A percentile compares a stretch with the other conserved stretches of the same genome.
Conservation (phyloP, 192 early-diverging fungal species). For the Gigaspora rosea region DNA sequence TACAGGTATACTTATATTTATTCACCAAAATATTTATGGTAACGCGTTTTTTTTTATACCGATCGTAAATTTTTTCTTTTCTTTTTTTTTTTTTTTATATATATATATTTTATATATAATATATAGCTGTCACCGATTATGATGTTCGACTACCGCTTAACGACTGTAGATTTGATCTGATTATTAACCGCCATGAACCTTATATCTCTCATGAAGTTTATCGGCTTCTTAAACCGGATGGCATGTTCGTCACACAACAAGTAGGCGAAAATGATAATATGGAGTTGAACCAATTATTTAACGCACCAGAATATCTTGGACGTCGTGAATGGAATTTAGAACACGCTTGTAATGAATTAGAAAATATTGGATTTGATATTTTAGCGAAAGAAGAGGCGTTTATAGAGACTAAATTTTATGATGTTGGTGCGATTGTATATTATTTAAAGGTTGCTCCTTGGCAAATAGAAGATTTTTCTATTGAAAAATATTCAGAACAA, state of each 20-base stretch:
- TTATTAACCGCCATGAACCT: slow-evolving; percentile 35
- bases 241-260: slow-evolving; percentile 38
- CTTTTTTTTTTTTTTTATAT: not conserved
- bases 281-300: slow-evolving; percentile 33
- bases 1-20: not conserved
- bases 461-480: slow-evolving; percentile 36
- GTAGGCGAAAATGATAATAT: slow-evolving; percentile 35
- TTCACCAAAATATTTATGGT: not conserved
- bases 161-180: slow-evolving; percentile 37
- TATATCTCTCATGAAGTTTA: slow-evolving; percentile 30
- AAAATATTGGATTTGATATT: slow-evolving; percentile 31
- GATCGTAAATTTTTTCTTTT: not conserved
- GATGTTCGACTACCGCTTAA: slow-evolving; percentile 33
- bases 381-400: slow-evolving; percentile 19
- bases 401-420: slow-evolving; percentile 36
- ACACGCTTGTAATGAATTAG: slow-evolving; percentile 19
- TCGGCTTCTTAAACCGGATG: slow-evolving; percentile 32
- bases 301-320: slow-evolving; percentile 28
- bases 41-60: not conserved
- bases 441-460: slow-evolving; percentile 37
- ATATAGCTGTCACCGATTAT: slow-evolving; percentile 22
- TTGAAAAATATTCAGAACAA: slow-evolving; percentile 39
- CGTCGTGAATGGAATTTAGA: slow-evolving; percentile 29
- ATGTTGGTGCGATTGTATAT: slow-evolving; percentile 39
- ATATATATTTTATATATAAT: not conserved